These are phyloP conservation scores for Lathyrus tuberosus DNA, from an alignment of 306 rosid species.

Conservation along the genomic window DNA sequence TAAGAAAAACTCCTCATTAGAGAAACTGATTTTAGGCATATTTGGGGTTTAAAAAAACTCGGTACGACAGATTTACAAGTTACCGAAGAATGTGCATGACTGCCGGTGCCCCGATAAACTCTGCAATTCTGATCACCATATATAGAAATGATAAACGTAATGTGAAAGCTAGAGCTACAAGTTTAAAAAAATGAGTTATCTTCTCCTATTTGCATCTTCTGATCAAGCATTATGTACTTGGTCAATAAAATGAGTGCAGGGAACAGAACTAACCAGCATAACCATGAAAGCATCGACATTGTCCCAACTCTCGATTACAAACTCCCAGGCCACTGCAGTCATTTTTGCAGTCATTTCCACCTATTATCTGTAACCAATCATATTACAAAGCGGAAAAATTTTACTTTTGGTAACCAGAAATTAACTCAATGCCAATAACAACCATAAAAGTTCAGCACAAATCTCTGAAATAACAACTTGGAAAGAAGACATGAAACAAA, in stretches of 20 bases:
- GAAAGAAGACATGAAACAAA: neutral
- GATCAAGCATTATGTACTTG: conserved; percentile 6
- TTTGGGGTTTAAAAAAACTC: conserved; percentile 3
- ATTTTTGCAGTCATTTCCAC: conserved; percentile 71
- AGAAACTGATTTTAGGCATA: conserved; percentile 3
- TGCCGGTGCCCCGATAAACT: neutral
- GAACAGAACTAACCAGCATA: conserved; percentile 61
- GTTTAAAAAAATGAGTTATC: conserved; percentile 5
- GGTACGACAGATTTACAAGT: conserved; percentile 6
- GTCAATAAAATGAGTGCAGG: conserved; percentile 2
- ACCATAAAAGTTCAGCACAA: conserved; percentile 15
- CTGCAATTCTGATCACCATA: neutral
- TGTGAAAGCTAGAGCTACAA: conserved; percentile 12
- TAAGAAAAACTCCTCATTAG: conserved; percentile 8
- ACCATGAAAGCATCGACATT: conserved; percentile 93
- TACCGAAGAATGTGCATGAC: conserved; percentile 8
- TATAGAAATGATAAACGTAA: conserved; percentile 5
- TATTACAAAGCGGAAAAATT: conserved; percentile 7
- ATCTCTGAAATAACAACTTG: neutral
- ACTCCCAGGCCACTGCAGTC: conserved; percentile 84
- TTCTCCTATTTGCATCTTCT: conserved; percentile 21
- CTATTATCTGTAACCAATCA: conserved; percentile 62
- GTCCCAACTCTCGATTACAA: conserved; percentile 85
- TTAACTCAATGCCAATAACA: conserved; percentile 29
- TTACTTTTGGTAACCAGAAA: conserved; percentile 4